Percentiles rank a stretch among this genome's conserved stretches.
Conservation (phyloP, 495 filamentous ascomycete genomes). For the Penicillium cinerascens region DNA sequence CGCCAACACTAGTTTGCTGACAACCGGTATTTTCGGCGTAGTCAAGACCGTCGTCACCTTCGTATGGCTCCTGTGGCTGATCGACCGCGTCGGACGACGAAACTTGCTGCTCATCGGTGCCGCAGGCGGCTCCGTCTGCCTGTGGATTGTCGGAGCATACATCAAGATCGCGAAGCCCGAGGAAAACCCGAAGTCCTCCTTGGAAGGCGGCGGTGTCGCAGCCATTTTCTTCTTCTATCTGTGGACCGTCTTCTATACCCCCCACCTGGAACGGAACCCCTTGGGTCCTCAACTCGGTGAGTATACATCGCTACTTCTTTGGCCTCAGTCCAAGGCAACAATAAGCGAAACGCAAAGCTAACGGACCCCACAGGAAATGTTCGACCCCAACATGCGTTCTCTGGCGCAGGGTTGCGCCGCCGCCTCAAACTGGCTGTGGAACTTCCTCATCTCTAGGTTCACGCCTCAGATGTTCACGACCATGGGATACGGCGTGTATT, state of each 20-base stretch:
- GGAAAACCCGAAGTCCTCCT: constrained; percentile 29
- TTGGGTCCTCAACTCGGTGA: constrained; percentile 60
- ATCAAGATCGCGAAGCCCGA: constrained; percentile 58
- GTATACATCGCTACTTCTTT: constrained; percentile 1
- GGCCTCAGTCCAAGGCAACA: neutral
- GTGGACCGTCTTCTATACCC: constrained; percentile 74
- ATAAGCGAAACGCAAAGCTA: neutral
- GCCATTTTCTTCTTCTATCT: constrained; percentile 80
- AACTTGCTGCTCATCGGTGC: constrained; percentile 69
- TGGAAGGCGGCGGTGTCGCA: constrained; percentile 58
- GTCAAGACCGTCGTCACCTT: constrained; percentile 58
- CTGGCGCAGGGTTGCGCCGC: constrained; percentile 67
- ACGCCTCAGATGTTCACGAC: constrained; percentile 69
- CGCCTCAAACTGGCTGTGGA: constrained; percentile 71
- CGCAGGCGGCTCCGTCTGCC: constrained; percentile 62
- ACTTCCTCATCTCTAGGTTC: constrained; percentile 69
- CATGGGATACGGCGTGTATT: constrained; percentile 70
- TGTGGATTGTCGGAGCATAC: constrained; percentile 72
- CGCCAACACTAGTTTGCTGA: constrained; percentile 46
- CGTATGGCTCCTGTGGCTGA: constrained; percentile 65
- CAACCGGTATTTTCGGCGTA: constrained; percentile 53
- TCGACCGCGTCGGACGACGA: constrained; percentile 67
- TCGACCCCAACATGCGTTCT: constrained; percentile 57
- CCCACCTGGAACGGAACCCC: constrained; percentile 72
- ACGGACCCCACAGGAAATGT: constrained; percentile 44